Evolutionary conservation across 495 filamentous ascomycete genomes (phyloP).

Genomic region (Diplogelasinospora grovesii): DNA sequence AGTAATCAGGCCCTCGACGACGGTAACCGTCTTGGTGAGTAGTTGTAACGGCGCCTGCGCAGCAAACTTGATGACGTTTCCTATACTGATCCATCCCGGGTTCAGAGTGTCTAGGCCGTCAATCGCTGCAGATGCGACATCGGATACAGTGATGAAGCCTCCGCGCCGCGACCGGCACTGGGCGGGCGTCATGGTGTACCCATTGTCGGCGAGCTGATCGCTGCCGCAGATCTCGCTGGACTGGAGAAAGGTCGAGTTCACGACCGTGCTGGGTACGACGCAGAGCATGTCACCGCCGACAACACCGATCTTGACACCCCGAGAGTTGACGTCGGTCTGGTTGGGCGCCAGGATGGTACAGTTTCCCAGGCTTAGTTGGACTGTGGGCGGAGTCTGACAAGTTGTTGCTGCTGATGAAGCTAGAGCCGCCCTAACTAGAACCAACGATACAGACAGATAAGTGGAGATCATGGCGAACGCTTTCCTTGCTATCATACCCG

Average conservation of each 20-base stretch:
- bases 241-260: conserved; percentile 7
- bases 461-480: too few species aligned
- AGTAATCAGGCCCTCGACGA: conserved; percentile 6
- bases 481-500: too few species aligned
- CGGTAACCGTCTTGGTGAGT: neutral
- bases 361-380: conserved; percentile 7
- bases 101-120: conserved; percentile 2
- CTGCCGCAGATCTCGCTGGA: conserved; percentile 3
- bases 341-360: conserved; percentile 4
- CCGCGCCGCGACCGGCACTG: conserved; percentile 13
- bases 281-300: conserved; percentile 2
- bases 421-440: too few species aligned
- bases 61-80: conserved; percentile 4
- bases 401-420: neutral
- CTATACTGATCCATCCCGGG: conserved; percentile 4
- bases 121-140: neutral
- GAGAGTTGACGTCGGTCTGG: conserved; percentile 8
- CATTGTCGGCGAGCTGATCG: conserved; percentile 6
- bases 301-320: conserved; percentile 7
- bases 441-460: too few species aligned
- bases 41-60: conserved; percentile 6
- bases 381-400: neutral
- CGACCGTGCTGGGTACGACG: conserved; percentile 9
- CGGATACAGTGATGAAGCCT: neutral
- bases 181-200: neutral